Conservation (phyloP, 352 stramenopile species). For the Globisporangium iwayamae region DNA sequence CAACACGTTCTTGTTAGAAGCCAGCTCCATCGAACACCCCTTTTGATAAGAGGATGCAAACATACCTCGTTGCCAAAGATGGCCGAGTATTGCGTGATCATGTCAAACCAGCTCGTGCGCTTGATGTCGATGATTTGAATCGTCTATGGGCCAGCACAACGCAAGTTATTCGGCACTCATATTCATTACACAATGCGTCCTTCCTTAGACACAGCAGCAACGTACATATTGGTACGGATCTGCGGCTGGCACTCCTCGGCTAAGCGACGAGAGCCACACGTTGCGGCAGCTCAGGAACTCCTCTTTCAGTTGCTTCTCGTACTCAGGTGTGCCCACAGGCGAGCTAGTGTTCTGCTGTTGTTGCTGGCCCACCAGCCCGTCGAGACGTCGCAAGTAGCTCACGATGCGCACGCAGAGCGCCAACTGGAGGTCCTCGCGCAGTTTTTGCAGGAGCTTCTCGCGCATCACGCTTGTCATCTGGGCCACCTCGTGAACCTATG, state of each 20-base stretch:
- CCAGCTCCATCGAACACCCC: neutral
- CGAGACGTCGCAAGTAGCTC: conserved; percentile 70
- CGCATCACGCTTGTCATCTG: conserved; percentile 63
- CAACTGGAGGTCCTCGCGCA: conserved; percentile 78
- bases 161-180: neutral
- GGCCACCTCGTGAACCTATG: conserved; percentile 51
- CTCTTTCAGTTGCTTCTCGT: conserved; percentile 80
- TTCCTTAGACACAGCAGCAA: neutral
- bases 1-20: neutral
- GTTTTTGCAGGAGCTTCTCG: conserved; percentile 76
- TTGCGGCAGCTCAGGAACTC: conserved; percentile 81
- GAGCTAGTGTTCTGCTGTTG: conserved; percentile 9
- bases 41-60: conserved; percentile 3
- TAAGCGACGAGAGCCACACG: conserved; percentile 69
- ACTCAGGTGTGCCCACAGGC: conserved; percentile 39
- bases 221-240: conserved; percentile 85
- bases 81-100: conserved; percentile 89
- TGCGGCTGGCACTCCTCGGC: conserved; percentile 41
- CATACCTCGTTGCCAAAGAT: conserved; percentile 86
- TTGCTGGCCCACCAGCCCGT: conserved; percentile 32
- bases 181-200: neutral
- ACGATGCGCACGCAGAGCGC: conserved; percentile 81
- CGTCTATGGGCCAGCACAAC: conserved; percentile 32
- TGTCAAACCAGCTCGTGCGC: conserved; percentile 87
- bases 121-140: conserved; percentile 88